A percentile compares a stretch with the other conserved stretches of the same genome.
Conservation (phyloP, 2,329 filamentous ascomycete genomes). For the Lasiodiplodia hormozganensis region DNA sequence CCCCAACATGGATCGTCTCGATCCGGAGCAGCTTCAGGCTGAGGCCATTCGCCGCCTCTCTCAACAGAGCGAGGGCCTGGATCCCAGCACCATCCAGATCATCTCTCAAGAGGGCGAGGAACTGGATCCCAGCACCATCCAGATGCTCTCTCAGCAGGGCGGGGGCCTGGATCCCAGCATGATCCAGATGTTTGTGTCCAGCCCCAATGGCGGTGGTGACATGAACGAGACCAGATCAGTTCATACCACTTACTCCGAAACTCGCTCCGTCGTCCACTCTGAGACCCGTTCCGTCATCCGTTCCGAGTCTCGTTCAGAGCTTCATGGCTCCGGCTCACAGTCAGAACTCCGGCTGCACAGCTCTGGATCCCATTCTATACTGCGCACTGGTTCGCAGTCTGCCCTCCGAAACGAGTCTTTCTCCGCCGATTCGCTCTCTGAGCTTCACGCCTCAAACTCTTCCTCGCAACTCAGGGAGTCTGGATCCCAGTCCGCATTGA, state of each 20-base stretch:
- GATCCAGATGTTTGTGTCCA: slow-evolving; percentile 1
- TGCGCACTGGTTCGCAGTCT: slow-evolving; percentile 11
- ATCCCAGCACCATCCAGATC: background rate
- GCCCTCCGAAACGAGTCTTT: slow-evolving; percentile 10
- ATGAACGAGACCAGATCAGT: slow-evolving; percentile 8
- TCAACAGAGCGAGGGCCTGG: slow-evolving; percentile 1
- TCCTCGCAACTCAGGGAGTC: slow-evolving; percentile 8
- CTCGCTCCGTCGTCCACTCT: slow-evolving; percentile 17
- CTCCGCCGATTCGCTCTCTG: slow-evolving; percentile 15
- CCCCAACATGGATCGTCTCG: slow-evolving; percentile 22
- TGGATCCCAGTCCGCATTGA: slow-evolving; percentile 10
- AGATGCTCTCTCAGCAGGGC: slow-evolving; percentile 8
- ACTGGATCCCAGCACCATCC: slow-evolving; percentile 2
- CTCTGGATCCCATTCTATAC: slow-evolving; percentile 1
- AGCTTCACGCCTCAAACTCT: background rate
- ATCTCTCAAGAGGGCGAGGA: too few species aligned
- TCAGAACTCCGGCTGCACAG: slow-evolving; percentile 7
- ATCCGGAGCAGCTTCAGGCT: slow-evolving; percentile 20
- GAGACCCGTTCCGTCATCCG: slow-evolving; percentile 8
- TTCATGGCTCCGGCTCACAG: slow-evolving; percentile 9
- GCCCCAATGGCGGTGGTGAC: slow-evolving; percentile 2
- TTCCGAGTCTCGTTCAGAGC: slow-evolving; percentile 19
- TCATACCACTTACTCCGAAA: slow-evolving; percentile 5
- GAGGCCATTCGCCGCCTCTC: slow-evolving; percentile 24
- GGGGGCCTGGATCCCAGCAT: background rate